Evolutionary conservation across 352 stramenopile species (phyloP).

Genomic region (Phytophthora sojae): DNA sequence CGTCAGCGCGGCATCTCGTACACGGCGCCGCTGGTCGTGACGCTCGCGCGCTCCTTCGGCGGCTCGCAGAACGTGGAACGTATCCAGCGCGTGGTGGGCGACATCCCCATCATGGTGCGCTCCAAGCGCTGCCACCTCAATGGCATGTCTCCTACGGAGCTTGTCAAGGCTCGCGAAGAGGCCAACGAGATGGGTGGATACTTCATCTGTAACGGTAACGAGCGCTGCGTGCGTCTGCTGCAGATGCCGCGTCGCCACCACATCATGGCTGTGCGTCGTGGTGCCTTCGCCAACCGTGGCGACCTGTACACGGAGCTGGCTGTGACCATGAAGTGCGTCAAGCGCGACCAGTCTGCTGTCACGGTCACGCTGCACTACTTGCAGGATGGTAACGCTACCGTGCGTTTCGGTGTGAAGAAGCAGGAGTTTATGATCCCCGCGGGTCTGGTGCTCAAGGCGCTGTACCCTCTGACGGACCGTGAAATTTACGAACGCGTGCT

Average conservation of each 20-base stretch:
- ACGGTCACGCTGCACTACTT: conserved; percentile 99
- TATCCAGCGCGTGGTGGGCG: conserved; percentile 90
- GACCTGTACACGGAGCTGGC: conserved; percentile 97
- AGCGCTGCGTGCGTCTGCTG: conserved; percentile 97
- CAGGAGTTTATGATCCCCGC: conserved; percentile 99
- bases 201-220: conserved; percentile 99
- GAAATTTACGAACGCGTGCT: conserved; percentile 99
- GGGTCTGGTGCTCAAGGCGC: conserved; percentile 97
- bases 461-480: conserved; percentile 91
- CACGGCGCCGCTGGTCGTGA: conserved; percentile 94
- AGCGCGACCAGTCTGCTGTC: conserved; percentile 95
- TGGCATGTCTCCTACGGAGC: conserved; percentile 82
- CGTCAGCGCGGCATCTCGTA: conserved; percentile 97
- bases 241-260: conserved; percentile 93
- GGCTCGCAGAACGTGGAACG: conserved; percentile 86
- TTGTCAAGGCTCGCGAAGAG: conserved; percentile 93
- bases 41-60: conserved; percentile 85
- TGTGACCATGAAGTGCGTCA: conserved; percentile 97
- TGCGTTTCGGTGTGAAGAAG: conserved; percentile 98
- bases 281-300: conserved; percentile 98
- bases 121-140: conserved; percentile 96
- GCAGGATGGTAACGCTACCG: conserved; percentile 95
- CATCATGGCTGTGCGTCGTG: conserved; percentile 95
- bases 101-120: conserved; percentile 98
- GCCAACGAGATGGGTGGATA: conserved; percentile 99